Evolutionary conservation across 176 grass and related monocot genomes (phyloP).

Genomic region (Melocanna baccifera): DNA sequence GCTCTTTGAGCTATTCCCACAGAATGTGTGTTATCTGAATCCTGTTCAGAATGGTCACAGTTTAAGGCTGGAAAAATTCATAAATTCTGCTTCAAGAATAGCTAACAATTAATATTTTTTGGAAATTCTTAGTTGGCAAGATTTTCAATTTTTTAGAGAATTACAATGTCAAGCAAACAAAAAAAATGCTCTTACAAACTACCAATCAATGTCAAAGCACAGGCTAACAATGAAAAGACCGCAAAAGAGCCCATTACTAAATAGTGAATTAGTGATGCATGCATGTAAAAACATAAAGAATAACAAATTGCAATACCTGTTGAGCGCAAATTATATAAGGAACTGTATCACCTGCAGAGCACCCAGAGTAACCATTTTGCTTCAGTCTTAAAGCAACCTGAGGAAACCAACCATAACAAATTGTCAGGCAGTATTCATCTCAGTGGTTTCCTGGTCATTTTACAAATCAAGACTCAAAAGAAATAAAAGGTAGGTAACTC

Average conservation of each 20-base stretch:
- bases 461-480: constrained; percentile 8
- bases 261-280: neutral
- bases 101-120: neutral
- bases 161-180: neutral
- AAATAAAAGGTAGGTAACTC: constrained; percentile 19
- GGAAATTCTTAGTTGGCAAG: neutral
- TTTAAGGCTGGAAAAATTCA: constrained; percentile 26
- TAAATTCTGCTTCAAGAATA: constrained; percentile 26
- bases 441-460: neutral
- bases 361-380: constrained; percentile 88
- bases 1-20: constrained; percentile 90
- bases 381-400: constrained; percentile 91
- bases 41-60: constrained; percentile 42
- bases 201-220: constrained; percentile 5
- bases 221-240: neutral
- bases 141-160: neutral
- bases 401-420: constrained; percentile 25
- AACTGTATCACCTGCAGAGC: constrained; percentile 79
- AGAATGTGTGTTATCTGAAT: constrained; percentile 51
- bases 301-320: constrained; percentile 48
- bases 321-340: constrained; percentile 95
- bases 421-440: neutral
- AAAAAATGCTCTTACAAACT: neutral
- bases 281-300: constrained; percentile 19
- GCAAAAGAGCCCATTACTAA: neutral